A percentile compares a stretch with the other conserved stretches of the same genome.
Conservation (phyloP, 148 eudicot species). For the Polygonum maritimum region DNA sequence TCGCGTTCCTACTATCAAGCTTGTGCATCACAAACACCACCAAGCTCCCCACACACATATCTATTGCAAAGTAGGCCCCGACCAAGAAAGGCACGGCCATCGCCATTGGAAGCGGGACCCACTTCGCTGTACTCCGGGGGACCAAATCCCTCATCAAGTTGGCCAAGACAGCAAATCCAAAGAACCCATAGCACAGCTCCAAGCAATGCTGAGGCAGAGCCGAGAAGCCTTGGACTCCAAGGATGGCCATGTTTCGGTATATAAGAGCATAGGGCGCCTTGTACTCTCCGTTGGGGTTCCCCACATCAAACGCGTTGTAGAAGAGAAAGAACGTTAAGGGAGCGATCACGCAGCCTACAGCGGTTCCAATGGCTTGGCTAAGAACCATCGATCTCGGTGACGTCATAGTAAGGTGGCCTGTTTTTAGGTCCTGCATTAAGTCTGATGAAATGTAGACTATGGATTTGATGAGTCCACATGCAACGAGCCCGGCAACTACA, state of each 20-base stretch:
- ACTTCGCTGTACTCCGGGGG: conserved; percentile 38
- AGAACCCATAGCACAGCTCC: conserved; percentile 66
- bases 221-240: conserved; percentile 80
- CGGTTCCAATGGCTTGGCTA: conserved; percentile 79
- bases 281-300: conserved; percentile 71
- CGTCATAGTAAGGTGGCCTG: conserved; percentile 72
- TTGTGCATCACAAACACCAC: conserved; percentile 57
- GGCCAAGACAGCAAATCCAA: conserved; percentile 51
- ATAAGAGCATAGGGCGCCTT: conserved; percentile 81
- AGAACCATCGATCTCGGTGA: conserved; percentile 85
- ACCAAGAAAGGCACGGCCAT: conserved; percentile 94
- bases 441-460: conserved; percentile 75
- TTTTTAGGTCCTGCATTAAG: conserved; percentile 82
- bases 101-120: conserved; percentile 77
- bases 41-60: conserved; percentile 82
- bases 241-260: conserved; percentile 82
- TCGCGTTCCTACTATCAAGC: conserved; percentile 43
- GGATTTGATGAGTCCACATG: conserved; percentile 75
- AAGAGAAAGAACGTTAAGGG: conserved; percentile 66
- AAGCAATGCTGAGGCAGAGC: conserved; percentile 80
- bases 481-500: conserved; percentile 78
- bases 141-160: conserved; percentile 48
- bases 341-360: conserved; percentile 74
- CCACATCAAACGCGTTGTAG: conserved; percentile 69
- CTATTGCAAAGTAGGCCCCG: conserved; percentile 80